Evolutionary conservation across 257 asterid species (phyloP), one percentile per base, ranked within the genome.

Genomic region (Linderniella brevidens): DNA sequence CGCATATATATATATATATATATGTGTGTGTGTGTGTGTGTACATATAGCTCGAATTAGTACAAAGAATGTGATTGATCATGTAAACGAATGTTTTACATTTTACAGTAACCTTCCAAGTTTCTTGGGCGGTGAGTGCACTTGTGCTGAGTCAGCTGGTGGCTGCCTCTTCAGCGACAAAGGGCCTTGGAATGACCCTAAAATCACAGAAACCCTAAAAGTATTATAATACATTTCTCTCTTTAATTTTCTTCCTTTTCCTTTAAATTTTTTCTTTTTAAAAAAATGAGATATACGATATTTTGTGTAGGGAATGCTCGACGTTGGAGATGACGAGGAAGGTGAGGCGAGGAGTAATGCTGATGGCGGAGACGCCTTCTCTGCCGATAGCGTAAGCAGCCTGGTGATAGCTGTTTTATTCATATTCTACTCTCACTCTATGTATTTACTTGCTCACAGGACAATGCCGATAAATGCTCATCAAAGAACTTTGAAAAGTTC

Each of bases 101-200:
- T n/a, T 39, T 42, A 50, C 66, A 80, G 93, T 58, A 75, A 75
- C 55, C 78, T 82, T 37, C 93, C 93, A 20, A 59, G 60, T 54
- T 78, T 82, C 73, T 62, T 78, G 50, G 93, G 92, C 12, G 93
- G 93, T 3, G 56, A 55, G 20, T 82, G 93, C 72, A 50, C 70
- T 19, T 82, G 92, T 57, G 50, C 75, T 14, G 76, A 69, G 5
- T 48, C 53, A 32, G n/a, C n/a, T n/a, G 83, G 72, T 6, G 79
- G 86, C 45, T 78, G 93, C 53, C 69, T 78, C 35, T 68, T 73
- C 16, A 75, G 79, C 5, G 92, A 82, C 35, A 78, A 71, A 56
- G 93, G 93, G 45, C 93, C 93, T 1, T 82, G 93, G 93, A 75
- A 67, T 57, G 81, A 82, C 46, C 85, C 82, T 36, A 64, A 73